Base-by-base conservation (phyloP, 2,329 filamentous ascomycete genomes). In the Cryoendolithus antarcticus region DNA sequence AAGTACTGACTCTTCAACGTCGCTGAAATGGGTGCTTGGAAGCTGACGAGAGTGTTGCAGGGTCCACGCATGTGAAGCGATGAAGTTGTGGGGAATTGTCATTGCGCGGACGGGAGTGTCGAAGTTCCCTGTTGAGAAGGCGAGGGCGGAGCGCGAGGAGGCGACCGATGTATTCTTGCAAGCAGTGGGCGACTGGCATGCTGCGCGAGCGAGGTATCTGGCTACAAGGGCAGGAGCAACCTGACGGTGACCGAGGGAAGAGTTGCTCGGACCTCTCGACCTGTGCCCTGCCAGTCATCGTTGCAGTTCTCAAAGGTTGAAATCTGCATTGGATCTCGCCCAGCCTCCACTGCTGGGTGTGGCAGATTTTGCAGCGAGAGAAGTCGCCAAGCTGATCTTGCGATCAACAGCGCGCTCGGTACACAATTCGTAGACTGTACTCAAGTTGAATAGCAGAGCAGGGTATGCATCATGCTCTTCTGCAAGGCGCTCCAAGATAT, bases 341-440 rank as follows among this genome's bases (percentile, higher is more conserved):
- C 55, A 58, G 2, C 54, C 55, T 19, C 53, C 53, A 34, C 42
- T 48, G 7, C 19, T 33, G 9, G 43, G 40, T 9, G 51, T 40
- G 6, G 11, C 21, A 30, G 52, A 48, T 29, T 46, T 47, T 4
- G 36, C 34, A 4, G 53, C 53, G 11, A 49, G 42, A 30, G 38
- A 40, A n/a, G 48, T 39, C 7, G 82, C 78, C 11, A 96, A 66
- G 19, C 65, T 67, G 24, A 74, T 60, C 67, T 96, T 96, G 50
- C 82, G 61, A 9, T 71, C 71, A 35, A 74, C 68, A 32, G 84
- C 75, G 45, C 74, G 72, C 51, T 96, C 88, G 0, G 83, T 88
- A 56, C 83, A 91, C 6, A 96, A 70, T 61, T 96, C 91, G 57
- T 93, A 96, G 51, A 94, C 75, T 0, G 89, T 96, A 8, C 80